Evolutionary conservation across 768 basidiomycete species (phyloP), one percentile per base, ranked within the genome.

Genomic region (Xerocomellus intermedius): DNA sequence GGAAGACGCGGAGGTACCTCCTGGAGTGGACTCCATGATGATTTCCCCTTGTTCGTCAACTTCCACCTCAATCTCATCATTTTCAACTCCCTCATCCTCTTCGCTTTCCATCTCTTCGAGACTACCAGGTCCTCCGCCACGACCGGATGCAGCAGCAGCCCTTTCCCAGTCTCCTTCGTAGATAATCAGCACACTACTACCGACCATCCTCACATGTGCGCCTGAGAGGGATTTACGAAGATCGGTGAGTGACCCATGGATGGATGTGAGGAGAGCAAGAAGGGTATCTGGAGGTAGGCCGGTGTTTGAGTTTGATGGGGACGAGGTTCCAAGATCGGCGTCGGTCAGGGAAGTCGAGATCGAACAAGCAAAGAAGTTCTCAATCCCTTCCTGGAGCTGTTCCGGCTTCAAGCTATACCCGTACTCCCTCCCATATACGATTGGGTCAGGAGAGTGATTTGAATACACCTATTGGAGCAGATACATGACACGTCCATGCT

Each of bases 141-240:
- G 59, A 45, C 61, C 60, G 10, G 44, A 53, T 1, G 77, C 72
- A 8, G 66, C 63, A 9, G 58, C 50, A 4, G 74, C 84, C 51
- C 54, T 73, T 10, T 61, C 69, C 58, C 72, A 72, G 61, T 87
- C 82, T 0, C 81, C 84, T 63, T 89, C 88, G 63, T 97, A 96
- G 21, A 95, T 70, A 38, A 98, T 76, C 50, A 99, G 74, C 43
- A 97, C 68, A 62, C 90, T 94, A 24, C 79, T 82, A 8, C 91
- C 94, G 9, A 92, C 82, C 77, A 98, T 90, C 24, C 91, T 82
- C 59, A 94, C 67, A 59, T 96, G 84, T 7, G 86, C 69, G 2
- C 68, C 59, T 1, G 77, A 64, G 42, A 92, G 69, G 1, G 79
- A 76, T 1, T 70, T 67, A 12, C 74, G 74, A 42, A 93, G 79